phyloP scores from a whole-genome alignment of 2,329 filamentous ascomycete species.

The Verticillium tricorpus region DNA sequence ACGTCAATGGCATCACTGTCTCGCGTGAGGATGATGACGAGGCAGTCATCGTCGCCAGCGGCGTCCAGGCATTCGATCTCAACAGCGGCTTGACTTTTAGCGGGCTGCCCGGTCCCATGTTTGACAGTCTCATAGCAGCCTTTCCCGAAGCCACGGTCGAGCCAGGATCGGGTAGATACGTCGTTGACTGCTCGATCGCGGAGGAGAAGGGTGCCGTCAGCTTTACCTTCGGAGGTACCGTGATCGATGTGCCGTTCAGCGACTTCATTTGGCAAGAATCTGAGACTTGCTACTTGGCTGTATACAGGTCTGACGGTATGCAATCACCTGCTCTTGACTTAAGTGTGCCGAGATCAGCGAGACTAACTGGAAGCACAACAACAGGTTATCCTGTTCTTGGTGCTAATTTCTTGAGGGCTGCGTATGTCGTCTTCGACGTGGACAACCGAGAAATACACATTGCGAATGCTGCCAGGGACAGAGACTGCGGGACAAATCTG shows the following conservation, averaged over 20 bases:
- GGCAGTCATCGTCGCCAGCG: not conserved
- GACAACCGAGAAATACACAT: conserved; percentile 33
- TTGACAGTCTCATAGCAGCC: not conserved
- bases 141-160: conserved; percentile 5
- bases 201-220: conserved; percentile 9
- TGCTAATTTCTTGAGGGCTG: conserved; percentile 7
- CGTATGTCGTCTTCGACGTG: conserved; percentile 26
- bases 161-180: not conserved
- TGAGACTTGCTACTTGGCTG: conserved; percentile 11
- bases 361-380: not conserved
- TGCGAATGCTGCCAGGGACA: conserved; percentile 23
- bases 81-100: conserved; percentile 12
- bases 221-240: conserved; percentile 12
- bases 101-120: conserved; percentile 11
- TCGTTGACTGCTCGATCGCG: conserved; percentile 8
- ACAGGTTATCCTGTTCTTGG: conserved; percentile 21
- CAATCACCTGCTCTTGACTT: not conserved
- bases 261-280: conserved; percentile 11
- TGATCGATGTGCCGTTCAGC: conserved; percentile 12
- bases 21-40: not conserved
- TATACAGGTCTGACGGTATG: not conserved
- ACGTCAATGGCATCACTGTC: conserved; percentile 6
- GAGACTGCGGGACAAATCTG: conserved; percentile 31
- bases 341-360: not conserved
- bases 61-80: conserved; percentile 7